These are phyloP conservation scores for Termitomyces sp. DNA, from an alignment of 768 basidiomycete species.

Conservation along the genomic window DNA sequence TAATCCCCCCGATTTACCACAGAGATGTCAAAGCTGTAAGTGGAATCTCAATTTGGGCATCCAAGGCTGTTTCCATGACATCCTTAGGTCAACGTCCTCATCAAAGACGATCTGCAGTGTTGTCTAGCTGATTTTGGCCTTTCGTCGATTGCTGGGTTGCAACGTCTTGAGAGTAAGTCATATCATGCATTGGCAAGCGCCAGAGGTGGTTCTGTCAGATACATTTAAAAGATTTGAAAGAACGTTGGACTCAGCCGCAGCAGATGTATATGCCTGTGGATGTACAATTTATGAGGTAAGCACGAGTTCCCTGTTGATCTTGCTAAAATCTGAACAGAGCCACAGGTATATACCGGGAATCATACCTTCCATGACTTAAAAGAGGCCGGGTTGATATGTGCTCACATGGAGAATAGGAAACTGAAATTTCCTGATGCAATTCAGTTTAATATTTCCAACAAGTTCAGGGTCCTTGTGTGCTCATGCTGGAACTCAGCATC, in stretches of 20 bases:
- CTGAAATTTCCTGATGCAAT: not conserved
- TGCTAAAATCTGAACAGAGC: not conserved
- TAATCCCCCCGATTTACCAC: conserved; percentile 36
- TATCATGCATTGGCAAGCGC: conserved; percentile 4
- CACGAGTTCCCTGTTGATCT: not conserved
- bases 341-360: conserved; percentile 12
- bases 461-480: not conserved
- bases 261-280: conserved; percentile 13
- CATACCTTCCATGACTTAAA: conserved; percentile 3
- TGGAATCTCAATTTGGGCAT: not conserved
- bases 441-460: not conserved
- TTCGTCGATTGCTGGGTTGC: conserved; percentile 12
- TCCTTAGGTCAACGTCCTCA: conserved; percentile 12
- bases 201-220: conserved; percentile 6
- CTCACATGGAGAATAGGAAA: not conserved
- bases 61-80: not conserved
- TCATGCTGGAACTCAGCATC: conserved; percentile 5
- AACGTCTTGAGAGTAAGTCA: conserved; percentile 7
- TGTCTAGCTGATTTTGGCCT: conserved; percentile 15
- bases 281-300: conserved; percentile 13
- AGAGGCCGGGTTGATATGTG: not conserved
- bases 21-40: conserved; percentile 38
- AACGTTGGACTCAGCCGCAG: not conserved
- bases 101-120: conserved; percentile 7
- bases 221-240: not conserved